These are phyloP conservation scores for Pseudevernia furfuracea DNA, from an alignment of 495 filamentous ascomycete genomes.

Conservation along the genomic window DNA sequence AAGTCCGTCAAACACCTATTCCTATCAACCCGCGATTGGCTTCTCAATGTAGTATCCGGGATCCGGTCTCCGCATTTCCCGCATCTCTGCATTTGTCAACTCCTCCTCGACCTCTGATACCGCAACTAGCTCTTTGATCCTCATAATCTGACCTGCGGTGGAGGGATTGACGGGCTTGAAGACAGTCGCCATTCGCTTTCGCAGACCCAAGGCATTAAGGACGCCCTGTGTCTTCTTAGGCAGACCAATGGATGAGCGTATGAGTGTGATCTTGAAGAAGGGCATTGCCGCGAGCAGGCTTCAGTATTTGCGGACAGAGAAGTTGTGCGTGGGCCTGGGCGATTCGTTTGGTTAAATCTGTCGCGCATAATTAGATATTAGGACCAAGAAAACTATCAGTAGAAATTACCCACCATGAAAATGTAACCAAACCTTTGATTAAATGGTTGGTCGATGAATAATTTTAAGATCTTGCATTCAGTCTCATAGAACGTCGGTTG, in stretches of 20 bases:
- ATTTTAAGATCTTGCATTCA: too few species aligned
- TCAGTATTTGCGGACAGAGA: not conserved
- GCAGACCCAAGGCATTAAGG: constrained; percentile 81
- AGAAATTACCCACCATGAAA: not conserved
- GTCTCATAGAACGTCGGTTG: too few species aligned
- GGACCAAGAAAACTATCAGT: not conserved
- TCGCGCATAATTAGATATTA: not conserved
- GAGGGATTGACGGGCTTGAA: constrained; percentile 82
- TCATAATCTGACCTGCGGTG: constrained; percentile 91
- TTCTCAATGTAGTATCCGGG: constrained; percentile 80
- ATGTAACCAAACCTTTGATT: too few species aligned
- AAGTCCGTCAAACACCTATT: not conserved
- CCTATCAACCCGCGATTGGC: constrained; percentile 26
- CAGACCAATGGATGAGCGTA: constrained; percentile 89
- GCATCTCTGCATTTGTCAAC: constrained; percentile 67
- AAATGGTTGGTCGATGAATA: not conserved
- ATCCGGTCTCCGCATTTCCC: constrained; percentile 66
- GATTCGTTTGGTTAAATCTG: not conserved
- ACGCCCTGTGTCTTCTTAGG: constrained; percentile 74
- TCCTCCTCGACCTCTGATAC: constrained; percentile 72
- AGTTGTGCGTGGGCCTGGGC: not conserved
- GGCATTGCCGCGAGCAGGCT: constrained; percentile 50
- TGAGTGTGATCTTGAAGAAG: constrained; percentile 91
- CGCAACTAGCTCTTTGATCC: constrained; percentile 88
- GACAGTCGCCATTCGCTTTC: constrained; percentile 78